phyloP scores from a whole-genome alignment of 345 rosid species.

The Boechera divaricarpa region DNA sequence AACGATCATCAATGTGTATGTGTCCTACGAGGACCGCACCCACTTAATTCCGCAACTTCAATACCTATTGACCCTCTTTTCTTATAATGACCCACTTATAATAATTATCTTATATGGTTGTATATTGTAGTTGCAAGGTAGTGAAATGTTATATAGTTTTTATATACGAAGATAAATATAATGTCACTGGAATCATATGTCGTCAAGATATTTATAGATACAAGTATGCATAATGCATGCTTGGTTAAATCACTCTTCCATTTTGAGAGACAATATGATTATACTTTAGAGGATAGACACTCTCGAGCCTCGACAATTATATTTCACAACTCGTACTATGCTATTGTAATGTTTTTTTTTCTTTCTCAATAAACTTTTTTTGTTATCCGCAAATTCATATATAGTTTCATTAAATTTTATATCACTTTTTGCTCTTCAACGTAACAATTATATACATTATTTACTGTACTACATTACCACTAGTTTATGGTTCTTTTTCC shows the following conservation, averaged over 20 bases:
- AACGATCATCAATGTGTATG: constrained; percentile 40
- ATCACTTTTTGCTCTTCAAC: neutral
- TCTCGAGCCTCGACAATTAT: constrained; percentile 35
- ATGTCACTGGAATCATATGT: constrained; percentile 6
- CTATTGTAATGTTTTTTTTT: constrained; percentile 27
- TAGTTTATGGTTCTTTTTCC: constrained; percentile 5
- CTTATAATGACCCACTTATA: constrained; percentile 33
- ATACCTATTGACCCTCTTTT: constrained; percentile 39
- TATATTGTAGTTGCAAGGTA: constrained; percentile 31
- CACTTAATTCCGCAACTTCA: constrained; percentile 43
- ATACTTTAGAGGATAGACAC: constrained; percentile 1
- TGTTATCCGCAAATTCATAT: constrained; percentile 28
- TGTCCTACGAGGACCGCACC: constrained; percentile 50
- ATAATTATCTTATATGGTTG: constrained; percentile 25
- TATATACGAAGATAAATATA: neutral
- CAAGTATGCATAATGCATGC: constrained; percentile 33
- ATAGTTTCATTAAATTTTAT: neutral
- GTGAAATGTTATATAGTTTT: neutral
- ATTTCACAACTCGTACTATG: constrained; percentile 24
- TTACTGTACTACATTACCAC: neutral
- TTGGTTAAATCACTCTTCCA: constrained; percentile 31
- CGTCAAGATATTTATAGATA: constrained; percentile 21
- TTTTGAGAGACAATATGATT: constrained; percentile 44
- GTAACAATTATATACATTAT: neutral
- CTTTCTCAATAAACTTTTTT: constrained; percentile 9